Base-by-base conservation (phyloP, 345 rosid species). In the Bretschneidera sinensis region DNA sequence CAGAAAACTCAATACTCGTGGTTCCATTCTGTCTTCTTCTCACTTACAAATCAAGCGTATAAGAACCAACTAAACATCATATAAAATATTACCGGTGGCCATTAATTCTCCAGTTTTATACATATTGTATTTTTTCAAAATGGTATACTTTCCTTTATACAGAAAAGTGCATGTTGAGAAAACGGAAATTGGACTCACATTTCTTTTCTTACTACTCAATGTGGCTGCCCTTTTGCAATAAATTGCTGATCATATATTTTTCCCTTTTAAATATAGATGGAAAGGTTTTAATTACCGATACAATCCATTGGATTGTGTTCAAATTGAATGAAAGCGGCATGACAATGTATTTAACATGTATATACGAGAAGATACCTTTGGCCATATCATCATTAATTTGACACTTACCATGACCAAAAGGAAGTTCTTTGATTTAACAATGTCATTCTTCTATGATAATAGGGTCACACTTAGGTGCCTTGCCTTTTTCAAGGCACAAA, bases 271-370 rank as follows among this genome's bases (percentile, higher is more conserved):
- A 48, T 1, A 49, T 71, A 91, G 99, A 67, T 94, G 99, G 99
- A 90, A 57, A 76, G 97, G 96, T 33, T 81, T 78, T 48, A 78
- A 82, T 68, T 45, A 59, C 52, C 76, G 73, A 34, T 73, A 62
- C 74, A 81, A 79, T 58, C 96, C 92, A 10, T 52, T 88, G n/a
- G 86, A 88, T 56, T 54, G 76, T 63, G 90, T 85, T 64, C 87
- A 77, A 67, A 62, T 78, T 22, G 91, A 84, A 74, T 71, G 81
- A 57, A 76, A 78, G 77, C 77, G 35, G 50, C 95, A 68, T 60
- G 82, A 86, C 77, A 86, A 82, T 96, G 99, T 86, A 61, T 11
- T 21, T 16, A 39, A 9, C 1, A 24, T 39, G 61, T n/a, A n/a
- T 19, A 51, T 28, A 24, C 19, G 33, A 54, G 11, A 48, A 18